Evolutionary conservation across 345 rosid species (phyloP).

Genomic region (Arabidopsis thaliana): TAIR10.1 NC_003070.9:25178001-25178500

Average conservation of each 20-base stretch:
- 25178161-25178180: neutral
- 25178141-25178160: constrained; percentile 15
- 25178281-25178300: constrained; percentile 47
- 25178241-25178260: constrained; percentile 33
- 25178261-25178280: constrained; percentile 47
- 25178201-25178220: neutral
- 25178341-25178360: constrained; percentile 23
- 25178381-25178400: constrained; percentile 9
- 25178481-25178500: neutral
- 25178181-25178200: neutral
- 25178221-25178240: constrained; percentile 3
- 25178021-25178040: constrained; percentile 23
- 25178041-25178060: constrained; percentile 34
- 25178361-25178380: neutral
- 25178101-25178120: constrained; percentile 35
- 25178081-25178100: constrained; percentile 34
- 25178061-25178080: constrained; percentile 39
- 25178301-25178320: constrained; percentile 42
- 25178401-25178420: constrained; percentile 16
- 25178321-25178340: constrained; percentile 41
- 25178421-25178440: constrained; percentile 4
- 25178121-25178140: constrained; percentile 32
- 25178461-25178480: constrained; percentile 22
- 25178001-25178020: constrained; percentile 37
- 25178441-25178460: no score